A percentile compares a stretch with the other conserved stretches of the same genome.
Conservation (phyloP, 805 yeast species). For the Grigorovia yakushimaensis region DNA sequence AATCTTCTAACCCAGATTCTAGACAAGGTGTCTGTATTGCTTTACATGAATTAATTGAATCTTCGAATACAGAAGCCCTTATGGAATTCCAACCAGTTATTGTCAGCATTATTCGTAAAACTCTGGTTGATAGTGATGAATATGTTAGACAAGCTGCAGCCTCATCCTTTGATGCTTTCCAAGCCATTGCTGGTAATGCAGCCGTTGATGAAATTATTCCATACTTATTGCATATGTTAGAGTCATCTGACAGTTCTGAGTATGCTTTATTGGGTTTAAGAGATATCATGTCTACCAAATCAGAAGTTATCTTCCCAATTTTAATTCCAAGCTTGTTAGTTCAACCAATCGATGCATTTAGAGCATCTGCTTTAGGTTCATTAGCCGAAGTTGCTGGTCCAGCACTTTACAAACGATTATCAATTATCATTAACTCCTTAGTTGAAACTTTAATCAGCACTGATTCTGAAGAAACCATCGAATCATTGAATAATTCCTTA, state of each 20-base stretch:
- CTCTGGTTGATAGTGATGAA: conserved; percentile 64
- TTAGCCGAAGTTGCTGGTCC: conserved; percentile 85
- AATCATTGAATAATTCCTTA: conserved; percentile 44
- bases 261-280: conserved; percentile 79
- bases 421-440: conserved; percentile 64
- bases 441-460: conserved; percentile 43
- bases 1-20: conserved; percentile 64
- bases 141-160: conserved; percentile 88
- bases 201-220: conserved; percentile 90
- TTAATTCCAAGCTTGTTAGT: conserved; percentile 74
- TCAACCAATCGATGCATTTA: conserved; percentile 73
- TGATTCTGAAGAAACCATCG: conserved; percentile 31
- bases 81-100: conserved; percentile 56
- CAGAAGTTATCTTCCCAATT: conserved; percentile 89
- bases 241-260: conserved; percentile 47
- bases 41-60: conserved; percentile 69
- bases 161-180: conserved; percentile 78
- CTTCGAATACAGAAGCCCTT: conserved; percentile 55
- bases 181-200: conserved; percentile 67
- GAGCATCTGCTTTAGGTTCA: conserved; percentile 80
- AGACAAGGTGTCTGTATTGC: conserved; percentile 97
- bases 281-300: conserved; percentile 83
- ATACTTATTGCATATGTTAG: conserved; percentile 60
- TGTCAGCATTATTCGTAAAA: conserved; percentile 64
- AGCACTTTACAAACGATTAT: conserved; percentile 63